A percentile compares a stretch with the other conserved stretches of the same genome.
These are phyloP conservation scores for Cercophora sp. DNA, from an alignment of 495 filamentous ascomycete genomes.

Conservation along the genomic window DNA sequence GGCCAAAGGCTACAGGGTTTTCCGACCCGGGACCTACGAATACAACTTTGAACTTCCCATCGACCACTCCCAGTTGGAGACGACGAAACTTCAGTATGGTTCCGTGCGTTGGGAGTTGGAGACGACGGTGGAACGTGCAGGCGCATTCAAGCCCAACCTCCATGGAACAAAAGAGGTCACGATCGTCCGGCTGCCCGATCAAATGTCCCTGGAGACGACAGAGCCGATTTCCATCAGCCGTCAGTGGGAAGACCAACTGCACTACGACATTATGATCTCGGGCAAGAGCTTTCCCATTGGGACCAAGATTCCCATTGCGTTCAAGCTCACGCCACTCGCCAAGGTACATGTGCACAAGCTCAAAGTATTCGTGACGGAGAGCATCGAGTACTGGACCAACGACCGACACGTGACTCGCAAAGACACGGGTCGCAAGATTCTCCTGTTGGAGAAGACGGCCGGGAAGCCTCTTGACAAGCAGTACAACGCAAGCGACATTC, in stretches of 20 bases:
- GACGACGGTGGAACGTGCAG: slow-evolving; percentile 80
- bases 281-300: slow-evolving; percentile 97
- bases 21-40: slow-evolving; percentile 84
- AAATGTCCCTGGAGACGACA: slow-evolving; percentile 87
- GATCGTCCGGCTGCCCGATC: slow-evolving; percentile 82
- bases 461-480: slow-evolving; percentile 73
- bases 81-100: slow-evolving; percentile 84
- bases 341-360: slow-evolving; percentile 97
- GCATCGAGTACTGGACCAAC: slow-evolving; percentile 85
- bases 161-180: slow-evolving; percentile 79
- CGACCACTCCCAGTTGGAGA: slow-evolving; percentile 88
- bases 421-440: slow-evolving; percentile 78
- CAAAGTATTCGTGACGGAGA: slow-evolving; percentile 93
- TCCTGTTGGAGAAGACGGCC: slow-evolving; percentile 86
- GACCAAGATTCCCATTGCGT: slow-evolving; percentile 89
- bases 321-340: slow-evolving; percentile 92
- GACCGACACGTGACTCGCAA: slow-evolving; percentile 85
- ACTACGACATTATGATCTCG: slow-evolving; percentile 98
- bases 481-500: slow-evolving; percentile 75
- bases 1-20: slow-evolving; percentile 85
- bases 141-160: slow-evolving; percentile 88
- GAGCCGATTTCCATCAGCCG: slow-evolving; percentile 96
- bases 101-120: slow-evolving; percentile 88
- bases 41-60: slow-evolving; percentile 95
- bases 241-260: slow-evolving; percentile 96